Evolutionary conservation across 805 yeast species (phyloP).

Genomic region (Kluyveromyces aestuarii): DNA sequence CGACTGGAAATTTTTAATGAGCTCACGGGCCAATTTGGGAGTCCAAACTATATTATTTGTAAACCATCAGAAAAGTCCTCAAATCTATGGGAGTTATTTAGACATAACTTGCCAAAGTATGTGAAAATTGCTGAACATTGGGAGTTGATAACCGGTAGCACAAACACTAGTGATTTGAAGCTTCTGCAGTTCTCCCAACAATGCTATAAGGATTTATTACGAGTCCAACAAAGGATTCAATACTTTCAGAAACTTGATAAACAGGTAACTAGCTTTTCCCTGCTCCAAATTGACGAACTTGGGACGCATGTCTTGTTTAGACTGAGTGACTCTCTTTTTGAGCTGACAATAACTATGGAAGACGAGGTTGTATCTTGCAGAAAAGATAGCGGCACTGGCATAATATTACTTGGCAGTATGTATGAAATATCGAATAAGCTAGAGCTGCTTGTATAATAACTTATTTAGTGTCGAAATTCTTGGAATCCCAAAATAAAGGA

Average conservation of each 20-base stretch:
- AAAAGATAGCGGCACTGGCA: background rate
- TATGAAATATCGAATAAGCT: conserved; percentile 8
- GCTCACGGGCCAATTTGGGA: conserved; percentile 19
- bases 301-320: background rate
- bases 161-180: conserved; percentile 9
- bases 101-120: conserved; percentile 30
- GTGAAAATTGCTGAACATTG: conserved; percentile 15
- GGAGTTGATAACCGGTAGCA: conserved; percentile 10
- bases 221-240: conserved; percentile 9
- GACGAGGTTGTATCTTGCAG: background rate
- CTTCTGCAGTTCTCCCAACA: conserved; percentile 22
- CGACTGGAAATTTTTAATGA: conserved; percentile 32
- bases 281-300: conserved; percentile 12
- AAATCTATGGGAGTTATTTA: conserved; percentile 27
- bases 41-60: conserved; percentile 30
- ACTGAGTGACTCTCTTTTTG: background rate
- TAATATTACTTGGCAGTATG: conserved; percentile 17
- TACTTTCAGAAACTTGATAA: conserved; percentile 10
- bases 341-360: background rate
- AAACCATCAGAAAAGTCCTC: conserved; percentile 20
- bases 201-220: conserved; percentile 14
- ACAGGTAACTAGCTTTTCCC: conserved; percentile 6
- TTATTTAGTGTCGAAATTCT: conserved; percentile 3
- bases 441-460: conserved; percentile 5
- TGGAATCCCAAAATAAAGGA: conserved; percentile 34